Base-by-base conservation (phyloP, 2,329 filamentous ascomycete species). In the Triangularia verruculosa region DNA sequence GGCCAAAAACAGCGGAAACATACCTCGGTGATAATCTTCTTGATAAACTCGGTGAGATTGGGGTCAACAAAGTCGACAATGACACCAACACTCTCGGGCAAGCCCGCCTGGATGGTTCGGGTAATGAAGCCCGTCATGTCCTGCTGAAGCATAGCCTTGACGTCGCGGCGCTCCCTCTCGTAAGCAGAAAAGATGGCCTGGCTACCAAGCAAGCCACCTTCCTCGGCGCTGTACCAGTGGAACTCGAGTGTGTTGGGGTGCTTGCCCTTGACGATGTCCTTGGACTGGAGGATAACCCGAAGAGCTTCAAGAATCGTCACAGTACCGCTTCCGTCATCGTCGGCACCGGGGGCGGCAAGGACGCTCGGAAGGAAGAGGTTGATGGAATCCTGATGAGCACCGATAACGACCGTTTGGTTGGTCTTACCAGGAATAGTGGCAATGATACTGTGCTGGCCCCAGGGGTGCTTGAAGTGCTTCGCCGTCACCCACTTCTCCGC, bases 111-210 rank as follows among this genome's bases (percentile, higher is more conserved):
- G 20, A 95, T 79, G 0, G 93, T 96, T 72, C 88, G 89, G 74
- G 93, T 87, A 4, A 93, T 85, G 74, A 90, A 97, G 17, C 94
- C 94, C 1, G 92, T 96, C 94, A 98, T 98, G 77, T 98, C 94
- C 78, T 98, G 94, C 80, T 98, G 94, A 61, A 98, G 85, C 95
- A 98, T 98, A 32, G 94, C 94, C 79, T 94, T 96, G 76, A 98
- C 84, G 68, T 94, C 87, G 25, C 89, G 85, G 30, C 84, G 83
- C 22, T 85, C 78, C 74, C 88, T 86, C 77, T 91, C 88, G 73
- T 98, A 98, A 7, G 85, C 79, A 58, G 85, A 83, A 81, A 97
- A 98, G 75, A 98, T 91, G 61, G 91, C 93, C 76, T 97, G 93
- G 71, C 90, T 94, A 64, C 93, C 93, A 3, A 96, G 84, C 54